A percentile compares a stretch with the other conserved stretches of the same genome.
Conservation (phyloP, 352 stramenopile genomes). For the Phytophthora vignae region DNA sequence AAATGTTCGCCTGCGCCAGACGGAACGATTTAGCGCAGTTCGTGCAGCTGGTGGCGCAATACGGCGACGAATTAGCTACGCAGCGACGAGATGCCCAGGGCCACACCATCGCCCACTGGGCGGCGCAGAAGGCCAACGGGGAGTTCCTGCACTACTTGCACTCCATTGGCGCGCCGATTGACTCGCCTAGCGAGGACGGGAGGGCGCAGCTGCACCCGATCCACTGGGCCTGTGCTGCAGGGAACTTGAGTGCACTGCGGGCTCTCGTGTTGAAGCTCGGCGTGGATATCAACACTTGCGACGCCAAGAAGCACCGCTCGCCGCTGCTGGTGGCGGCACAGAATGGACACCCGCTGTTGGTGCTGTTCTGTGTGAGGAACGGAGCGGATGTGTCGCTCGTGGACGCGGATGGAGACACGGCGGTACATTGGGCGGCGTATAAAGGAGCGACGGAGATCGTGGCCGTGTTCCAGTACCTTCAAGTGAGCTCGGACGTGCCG, state of each 20-base stretch:
- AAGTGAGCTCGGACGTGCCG: slow-evolving; percentile 64
- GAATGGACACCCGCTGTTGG: slow-evolving; percentile 76
- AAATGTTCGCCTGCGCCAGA: slow-evolving; percentile 74
- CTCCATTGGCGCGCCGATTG: slow-evolving; percentile 53
- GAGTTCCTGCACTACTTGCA: slow-evolving; percentile 71
- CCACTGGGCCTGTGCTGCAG: slow-evolving; percentile 83
- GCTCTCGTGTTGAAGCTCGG: slow-evolving; percentile 66
- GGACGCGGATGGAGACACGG: slow-evolving; percentile 75
- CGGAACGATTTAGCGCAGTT: slow-evolving; percentile 65
- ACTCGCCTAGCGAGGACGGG: slow-evolving; percentile 66
- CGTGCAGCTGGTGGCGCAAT: slow-evolving; percentile 52
- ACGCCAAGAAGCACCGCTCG: slow-evolving; percentile 76
- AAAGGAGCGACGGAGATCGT: slow-evolving; percentile 87
- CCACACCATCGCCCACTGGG: slow-evolving; percentile 80
- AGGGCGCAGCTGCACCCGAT: slow-evolving; percentile 75
- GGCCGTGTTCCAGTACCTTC: slow-evolving; percentile 83
- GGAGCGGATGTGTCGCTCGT: slow-evolving; percentile 73
- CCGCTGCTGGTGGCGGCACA: slow-evolving; percentile 81
- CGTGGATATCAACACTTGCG: slow-evolving; percentile 78
- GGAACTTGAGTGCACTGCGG: slow-evolving; percentile 72
- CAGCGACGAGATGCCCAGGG: slow-evolving; percentile 60
- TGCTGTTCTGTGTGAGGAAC: slow-evolving; percentile 80
- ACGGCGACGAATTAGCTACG: slow-evolving; percentile 49
- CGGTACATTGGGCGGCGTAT: slow-evolving; percentile 89
- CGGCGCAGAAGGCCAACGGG: slow-evolving; percentile 58